phyloP scores from a whole-genome alignment of 2,329 filamentous ascomycete genomes.

The Erysiphe pulchra region DNA sequence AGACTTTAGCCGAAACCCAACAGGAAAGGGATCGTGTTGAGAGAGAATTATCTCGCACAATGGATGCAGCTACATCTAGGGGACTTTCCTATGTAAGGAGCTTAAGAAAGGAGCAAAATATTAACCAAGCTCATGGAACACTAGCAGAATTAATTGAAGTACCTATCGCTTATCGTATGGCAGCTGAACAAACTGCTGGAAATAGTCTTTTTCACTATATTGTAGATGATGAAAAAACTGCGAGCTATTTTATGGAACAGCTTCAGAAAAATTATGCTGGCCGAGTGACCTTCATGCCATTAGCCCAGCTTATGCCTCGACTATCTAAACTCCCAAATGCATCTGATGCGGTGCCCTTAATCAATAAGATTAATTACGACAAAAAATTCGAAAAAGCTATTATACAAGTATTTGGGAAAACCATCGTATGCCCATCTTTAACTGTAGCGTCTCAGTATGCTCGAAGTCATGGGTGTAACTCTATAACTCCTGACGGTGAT shows the following conservation, averaged over 20 bases:
- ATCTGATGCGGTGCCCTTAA: constrained; percentile 64
- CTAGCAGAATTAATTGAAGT: constrained; percentile 82
- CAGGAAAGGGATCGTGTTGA: constrained; percentile 59
- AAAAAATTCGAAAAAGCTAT: constrained; percentile 59
- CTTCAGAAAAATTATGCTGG: constrained; percentile 60
- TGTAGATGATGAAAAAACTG: constrained; percentile 75
- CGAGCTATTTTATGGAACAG: constrained; percentile 53
- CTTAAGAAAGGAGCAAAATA: constrained; percentile 52
- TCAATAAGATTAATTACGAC: constrained; percentile 66
- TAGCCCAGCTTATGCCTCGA: constrained; percentile 53
- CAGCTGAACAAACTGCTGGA: constrained; percentile 80
- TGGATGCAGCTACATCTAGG: constrained; percentile 70
- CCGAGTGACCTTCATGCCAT: constrained; percentile 79
- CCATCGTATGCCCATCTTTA: constrained; percentile 78
- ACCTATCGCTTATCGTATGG: constrained; percentile 58
- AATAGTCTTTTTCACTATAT: constrained; percentile 88
- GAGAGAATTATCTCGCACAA: constrained; percentile 51
- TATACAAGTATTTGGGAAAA: constrained; percentile 84
- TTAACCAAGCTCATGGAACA: constrained; percentile 76
- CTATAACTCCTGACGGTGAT: constrained; percentile 86
- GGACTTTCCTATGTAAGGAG: constrained; percentile 70
- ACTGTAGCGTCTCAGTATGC: constrained; percentile 76
- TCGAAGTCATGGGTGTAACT: constrained; percentile 70
- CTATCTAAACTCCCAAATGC: constrained; percentile 57
- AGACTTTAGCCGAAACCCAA: constrained; percentile 47